Evolutionary conservation across 129 eudicot genomes (phyloP), one percentile per base, ranked within the genome.

Genomic region (Saussurea involucrata): DNA sequence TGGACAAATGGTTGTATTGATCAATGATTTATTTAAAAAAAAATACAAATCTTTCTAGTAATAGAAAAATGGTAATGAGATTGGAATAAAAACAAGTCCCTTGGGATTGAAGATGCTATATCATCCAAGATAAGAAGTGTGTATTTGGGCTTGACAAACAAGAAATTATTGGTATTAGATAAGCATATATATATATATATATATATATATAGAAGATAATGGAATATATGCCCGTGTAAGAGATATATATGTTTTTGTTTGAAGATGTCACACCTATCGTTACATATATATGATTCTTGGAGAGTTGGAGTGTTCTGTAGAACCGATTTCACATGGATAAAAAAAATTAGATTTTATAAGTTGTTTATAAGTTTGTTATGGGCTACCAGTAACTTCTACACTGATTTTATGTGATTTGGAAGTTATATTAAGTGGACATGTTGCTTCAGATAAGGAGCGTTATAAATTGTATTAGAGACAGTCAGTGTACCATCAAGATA

Each of bases 221-320:
- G 40, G 44, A 49, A 72, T 72, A 49, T 72, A 72, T 71, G 42
- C 65, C 24, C 0, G 5, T 71, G 24, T 36, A 37, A 15, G 75
- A 71, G 25, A 71, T 44, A 71, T 44, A n/a, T 8, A 71, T 72
- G 76, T 18, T 72, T 72, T 49, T 72, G 66, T 72, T 72, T 49
- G 20, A 36, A 49, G 53, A 72, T 72, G 17, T 4, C 64, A 17
- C 2, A 49, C 65, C 40, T 49, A 24, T 72, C 44, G 42, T 72
- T 72, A 63, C 44, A 27, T 53, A 3, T n/a, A 27, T 27, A 72
- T 49, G 76, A 27, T 72, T 46, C 27, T 4, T 27, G 53, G 22
- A 4, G 31, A 21, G 22, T 53, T 53, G 61, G 61, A 53, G 61
- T n/a, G 21, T 53, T 53, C 0, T 53, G 21, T 53, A 53, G 8